Evolutionary conservation across 352 stramenopile species (phyloP).

Genomic region (Globisporangium lucens): DNA sequence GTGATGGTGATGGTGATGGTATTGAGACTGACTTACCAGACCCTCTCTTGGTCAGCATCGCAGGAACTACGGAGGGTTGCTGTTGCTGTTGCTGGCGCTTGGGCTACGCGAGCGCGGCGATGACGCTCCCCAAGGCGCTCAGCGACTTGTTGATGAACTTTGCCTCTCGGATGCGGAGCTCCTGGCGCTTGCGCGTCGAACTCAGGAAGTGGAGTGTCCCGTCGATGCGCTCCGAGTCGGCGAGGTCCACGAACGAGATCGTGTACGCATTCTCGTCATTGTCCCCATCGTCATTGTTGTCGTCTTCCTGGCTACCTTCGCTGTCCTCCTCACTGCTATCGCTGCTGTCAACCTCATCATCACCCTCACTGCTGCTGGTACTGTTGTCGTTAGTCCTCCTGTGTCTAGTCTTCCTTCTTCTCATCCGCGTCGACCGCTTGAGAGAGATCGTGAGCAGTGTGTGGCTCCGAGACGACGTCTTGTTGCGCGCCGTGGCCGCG

Average conservation of each 20-base stretch:
- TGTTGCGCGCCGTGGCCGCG: constrained; percentile 55
- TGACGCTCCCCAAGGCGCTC: constrained; percentile 64
- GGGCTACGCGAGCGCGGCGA: constrained; percentile 45
- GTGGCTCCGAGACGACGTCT: constrained; percentile 70
- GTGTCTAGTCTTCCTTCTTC: not conserved
- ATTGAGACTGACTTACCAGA: not conserved
- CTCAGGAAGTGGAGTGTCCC: constrained; percentile 48
- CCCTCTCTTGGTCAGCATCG: not conserved
- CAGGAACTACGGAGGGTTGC: not conserved
- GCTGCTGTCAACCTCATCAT: constrained; percentile 8
- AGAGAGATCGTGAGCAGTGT: constrained; percentile 63
- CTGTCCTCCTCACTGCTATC: constrained; percentile 7
- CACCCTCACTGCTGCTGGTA: not conserved
- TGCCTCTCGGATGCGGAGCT: constrained; percentile 67
- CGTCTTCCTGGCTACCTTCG: not conserved
- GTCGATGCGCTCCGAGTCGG: constrained; percentile 62
- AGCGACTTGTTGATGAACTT: constrained; percentile 82
- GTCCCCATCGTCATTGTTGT: constrained; percentile 14
- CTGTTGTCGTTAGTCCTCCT: constrained; percentile 9
- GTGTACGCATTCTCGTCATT: constrained; percentile 22
- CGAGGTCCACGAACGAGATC: constrained; percentile 72
- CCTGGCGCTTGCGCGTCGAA: constrained; percentile 43
- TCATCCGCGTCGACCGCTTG: constrained; percentile 9
- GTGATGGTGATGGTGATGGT: not conserved
- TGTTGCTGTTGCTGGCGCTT: constrained; percentile 5